Base-by-base conservation (phyloP, 768 basidiomycete genomes). In the Plicaturopsis crispa region DNA sequence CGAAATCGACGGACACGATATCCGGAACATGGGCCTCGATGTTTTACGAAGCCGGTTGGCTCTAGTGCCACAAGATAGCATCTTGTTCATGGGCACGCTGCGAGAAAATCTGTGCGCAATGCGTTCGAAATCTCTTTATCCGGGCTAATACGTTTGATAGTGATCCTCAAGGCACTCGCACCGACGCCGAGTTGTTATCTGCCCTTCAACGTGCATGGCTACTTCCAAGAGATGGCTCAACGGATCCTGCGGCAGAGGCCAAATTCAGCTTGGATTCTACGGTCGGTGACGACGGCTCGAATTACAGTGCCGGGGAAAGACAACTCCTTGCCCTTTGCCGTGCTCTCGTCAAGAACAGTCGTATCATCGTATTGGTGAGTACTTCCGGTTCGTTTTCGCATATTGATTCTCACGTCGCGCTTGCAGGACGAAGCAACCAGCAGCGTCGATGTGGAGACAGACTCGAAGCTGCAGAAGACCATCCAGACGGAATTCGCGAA, bases 241-340 rank as follows among this genome's bases (percentile, higher is more conserved):
- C 59, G 18, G 66, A 76, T 47, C 55, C 73, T 11, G 49, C 52
- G 26, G 65, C 69, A 5, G 72, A 78, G 45, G 66, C 72, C n/a
- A 87, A 87, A 52, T 84, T 84, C 57, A 74, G 73, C 42, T 58
- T 85, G 23, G 73, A 79, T 48, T 65, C 76, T 0, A 53, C 58
- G 2, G 77, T 85, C 5, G 69, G 73, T 6, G 75, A 80, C 47
- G 81, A 84, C 56, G 82, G 80, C 65, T 37, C 67, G 2, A 83
- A 81, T 48, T 80, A 71, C 50, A 76, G 73, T 42, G 75, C 73
- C 2, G 80, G 80, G n/a, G 80, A 84, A 55, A 73, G 73, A 42
- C 79, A 84, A 46, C 60, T 82, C 31, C 63, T 80, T 7, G 77
- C 78, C 4, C 56, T 84, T 4, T 72, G 72, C 46, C 65, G 80